phyloP scores from a whole-genome alignment of 2,329 filamentous ascomycete genomes.

The Aspergillus neoniger region DNA sequence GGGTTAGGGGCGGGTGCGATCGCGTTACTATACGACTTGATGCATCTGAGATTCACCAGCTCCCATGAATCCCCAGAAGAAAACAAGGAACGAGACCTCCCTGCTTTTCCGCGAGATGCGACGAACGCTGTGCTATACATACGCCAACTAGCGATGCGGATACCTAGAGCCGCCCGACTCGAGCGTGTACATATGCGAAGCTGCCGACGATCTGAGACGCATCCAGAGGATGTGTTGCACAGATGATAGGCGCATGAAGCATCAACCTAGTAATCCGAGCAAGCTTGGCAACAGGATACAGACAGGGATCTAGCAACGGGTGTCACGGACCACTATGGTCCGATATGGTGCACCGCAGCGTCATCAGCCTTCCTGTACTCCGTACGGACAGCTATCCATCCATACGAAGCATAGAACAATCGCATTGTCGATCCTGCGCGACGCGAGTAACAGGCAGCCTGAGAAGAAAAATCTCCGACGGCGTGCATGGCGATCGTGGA shows the following conservation, averaged over 20 bases:
- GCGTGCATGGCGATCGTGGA: not conserved
- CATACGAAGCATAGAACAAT: constrained; percentile 1
- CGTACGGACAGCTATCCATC: not conserved
- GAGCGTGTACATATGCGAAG: not conserved
- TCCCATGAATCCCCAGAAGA: too few species aligned
- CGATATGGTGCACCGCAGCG: not conserved
- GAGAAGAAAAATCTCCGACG: constrained; percentile 4
- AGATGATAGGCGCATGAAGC: not conserved
- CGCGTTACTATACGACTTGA: not conserved
- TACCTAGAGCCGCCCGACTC: not conserved
- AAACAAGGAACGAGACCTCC: not conserved
- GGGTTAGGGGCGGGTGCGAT: not conserved
- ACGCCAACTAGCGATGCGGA: not conserved
- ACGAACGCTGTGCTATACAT: not conserved
- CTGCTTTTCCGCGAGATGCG: not conserved
- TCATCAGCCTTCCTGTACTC: not conserved
- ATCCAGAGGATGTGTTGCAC: not conserved
- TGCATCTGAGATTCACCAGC: not conserved
- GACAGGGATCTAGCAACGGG: not conserved
- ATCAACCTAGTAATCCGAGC: not conserved
- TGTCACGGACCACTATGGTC: constrained; percentile 11
- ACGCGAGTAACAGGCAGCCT: constrained; percentile 7
- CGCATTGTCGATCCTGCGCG: constrained; percentile 8
- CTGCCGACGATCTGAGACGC: not conserved
- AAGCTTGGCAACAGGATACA: not conserved